Evolutionary conservation across 371 early-diverging fungal genomes (phyloP).

Genomic region (Blakeslea trispora): DNA sequence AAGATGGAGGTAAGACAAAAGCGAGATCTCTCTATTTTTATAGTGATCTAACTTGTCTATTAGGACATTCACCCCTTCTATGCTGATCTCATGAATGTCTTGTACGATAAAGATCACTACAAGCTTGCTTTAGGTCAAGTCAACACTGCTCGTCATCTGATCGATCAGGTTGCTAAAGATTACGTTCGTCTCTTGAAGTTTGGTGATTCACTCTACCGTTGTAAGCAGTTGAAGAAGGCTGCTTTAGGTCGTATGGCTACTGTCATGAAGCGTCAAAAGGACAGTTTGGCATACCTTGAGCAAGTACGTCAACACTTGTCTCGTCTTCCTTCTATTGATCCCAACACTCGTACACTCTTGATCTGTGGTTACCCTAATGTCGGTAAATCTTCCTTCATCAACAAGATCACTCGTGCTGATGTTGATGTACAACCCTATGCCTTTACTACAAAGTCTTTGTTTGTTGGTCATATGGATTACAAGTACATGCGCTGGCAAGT

Average conservation of each 20-base stretch:
- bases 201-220: constrained; percentile 99
- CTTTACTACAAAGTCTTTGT: constrained; percentile 99
- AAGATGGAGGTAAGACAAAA: constrained; percentile 92
- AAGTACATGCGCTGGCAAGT: constrained; percentile 99
- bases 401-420: constrained; percentile 99
- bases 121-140: constrained; percentile 99
- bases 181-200: constrained; percentile 98
- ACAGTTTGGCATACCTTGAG: constrained; percentile 98
- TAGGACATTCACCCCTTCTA: constrained; percentile 99
- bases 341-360: constrained; percentile 97
- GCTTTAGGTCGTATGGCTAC: constrained; percentile 99
- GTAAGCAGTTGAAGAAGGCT: constrained; percentile 99
- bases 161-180: constrained; percentile 97
- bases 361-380: constrained; percentile 99
- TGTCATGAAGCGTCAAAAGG: constrained; percentile 99
- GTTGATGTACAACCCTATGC: constrained; percentile 99
- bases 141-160: constrained; percentile 95
- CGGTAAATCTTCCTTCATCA: constrained; percentile 99
- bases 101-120: constrained; percentile 99
- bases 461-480: constrained; percentile 99
- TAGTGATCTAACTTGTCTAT: constrained; percentile 3
- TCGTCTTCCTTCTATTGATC: constrained; percentile 98
- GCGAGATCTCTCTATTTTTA: too few species aligned
- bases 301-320: constrained; percentile 99
- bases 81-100: constrained; percentile 99